phyloP scores from a whole-genome alignment of 2,329 filamentous ascomycete genomes.

The Pseudocercospora fuligena region DNA sequence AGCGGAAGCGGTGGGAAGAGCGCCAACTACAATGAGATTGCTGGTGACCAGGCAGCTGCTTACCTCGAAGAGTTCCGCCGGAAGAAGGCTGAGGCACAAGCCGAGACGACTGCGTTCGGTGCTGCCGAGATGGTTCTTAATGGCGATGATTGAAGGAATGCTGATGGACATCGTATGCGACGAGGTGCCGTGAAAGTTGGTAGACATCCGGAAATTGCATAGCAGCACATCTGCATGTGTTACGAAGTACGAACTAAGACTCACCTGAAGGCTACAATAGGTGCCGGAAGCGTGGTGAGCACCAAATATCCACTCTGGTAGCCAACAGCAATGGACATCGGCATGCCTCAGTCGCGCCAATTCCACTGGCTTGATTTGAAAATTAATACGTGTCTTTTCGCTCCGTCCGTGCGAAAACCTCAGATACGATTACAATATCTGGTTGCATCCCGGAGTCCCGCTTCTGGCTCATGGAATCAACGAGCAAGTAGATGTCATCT shows the following conservation, averaged over 20 bases:
- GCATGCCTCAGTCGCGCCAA: neutral
- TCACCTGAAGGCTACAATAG: neutral
- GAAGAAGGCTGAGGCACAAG: constrained; percentile 36
- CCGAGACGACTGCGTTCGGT: constrained; percentile 33
- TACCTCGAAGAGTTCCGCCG: constrained; percentile 35
- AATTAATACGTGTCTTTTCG: neutral
- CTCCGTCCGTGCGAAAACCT: neutral
- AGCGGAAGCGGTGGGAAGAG: constrained; percentile 19
- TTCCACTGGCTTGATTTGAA: neutral
- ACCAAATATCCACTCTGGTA: neutral
- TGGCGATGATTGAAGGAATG: constrained; percentile 28
- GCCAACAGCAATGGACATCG: neutral
- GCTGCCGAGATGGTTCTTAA: constrained; percentile 35
- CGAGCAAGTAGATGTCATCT: neutral
- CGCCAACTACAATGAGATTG: constrained; percentile 32
- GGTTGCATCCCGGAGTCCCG: neutral
- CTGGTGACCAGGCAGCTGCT: constrained; percentile 33
- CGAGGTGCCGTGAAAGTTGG: neutral
- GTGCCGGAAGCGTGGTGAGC: neutral
- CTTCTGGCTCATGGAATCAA: neutral
- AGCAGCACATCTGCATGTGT: neutral
- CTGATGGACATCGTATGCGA: neutral
- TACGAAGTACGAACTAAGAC: neutral
- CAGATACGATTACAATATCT: neutral
- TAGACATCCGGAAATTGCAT: neutral